Evolutionary conservation across 768 basidiomycete species (phyloP), one percentile per base, ranked within the genome.

Genomic region (Kwoniella newhampshirensis): DNA sequence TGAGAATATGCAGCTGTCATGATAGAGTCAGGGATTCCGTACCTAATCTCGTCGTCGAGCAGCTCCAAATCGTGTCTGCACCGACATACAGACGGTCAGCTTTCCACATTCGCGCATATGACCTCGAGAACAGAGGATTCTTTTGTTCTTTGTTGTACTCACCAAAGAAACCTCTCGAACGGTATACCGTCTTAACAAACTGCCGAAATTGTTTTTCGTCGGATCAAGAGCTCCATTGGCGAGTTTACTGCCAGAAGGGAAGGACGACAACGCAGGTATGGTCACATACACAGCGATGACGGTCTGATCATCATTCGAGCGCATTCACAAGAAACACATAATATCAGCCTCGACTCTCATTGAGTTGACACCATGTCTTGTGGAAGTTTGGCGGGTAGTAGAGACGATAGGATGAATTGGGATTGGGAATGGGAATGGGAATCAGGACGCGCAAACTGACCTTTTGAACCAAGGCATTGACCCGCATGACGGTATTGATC

Each of bases 381-480:
- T n/a, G n/a, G n/a, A n/a, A n/a, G n/a, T n/a, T n/a, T n/a, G n/a
- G n/a, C n/a, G n/a, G n/a, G n/a, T n/a, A n/a, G n/a, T n/a, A n/a
- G n/a, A n/a, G n/a, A n/a, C n/a, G n/a, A n/a, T n/a, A n/a, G n/a
- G n/a, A n/a, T n/a, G n/a, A n/a, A n/a, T n/a, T n/a, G n/a, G n/a
- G n/a, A n/a, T n/a, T n/a, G 36, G 23, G 20, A 28, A 20, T 1
- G 27, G 21, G 21, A 9, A 20, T 7, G 25, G 35, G 35, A 37
- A 51, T 30, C 46, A 30, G 18, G 15, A 18, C 7, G n/a, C n/a
- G n/a, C n/a, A n/a, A 13, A 55, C 75, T 30, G 20, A 90, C 94
- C 84, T 99, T 99, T 78, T 92, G 91, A 3, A 98, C 94, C 73
- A 96, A 91, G 0, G 90, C 86, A 75, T 94, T 97, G 12, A 97